Conservation (phyloP, 257 asterid species). For the Jaltomata sinuosa region DNA sequence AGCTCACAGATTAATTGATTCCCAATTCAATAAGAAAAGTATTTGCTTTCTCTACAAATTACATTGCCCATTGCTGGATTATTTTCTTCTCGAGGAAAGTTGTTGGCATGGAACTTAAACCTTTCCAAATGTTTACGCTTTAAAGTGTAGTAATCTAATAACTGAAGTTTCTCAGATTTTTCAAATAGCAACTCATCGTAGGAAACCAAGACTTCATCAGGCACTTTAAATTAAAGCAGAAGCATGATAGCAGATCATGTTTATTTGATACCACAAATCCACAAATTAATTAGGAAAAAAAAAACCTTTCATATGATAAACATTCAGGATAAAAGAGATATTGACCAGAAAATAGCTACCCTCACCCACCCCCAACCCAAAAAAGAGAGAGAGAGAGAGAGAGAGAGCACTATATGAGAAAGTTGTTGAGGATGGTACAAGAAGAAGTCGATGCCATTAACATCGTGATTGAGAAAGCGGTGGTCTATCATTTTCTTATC, state of each 20-base stretch:
- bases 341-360: neutral
- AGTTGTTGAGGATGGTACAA: neutral
- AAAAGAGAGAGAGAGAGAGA: neutral
- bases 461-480: neutral
- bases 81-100: neutral
- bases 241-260: neutral
- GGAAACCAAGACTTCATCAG: neutral
- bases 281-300: neutral
- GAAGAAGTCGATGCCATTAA: neutral
- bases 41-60: neutral
- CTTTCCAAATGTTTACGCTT: neutral
- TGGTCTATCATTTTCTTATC: neutral
- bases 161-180: neutral
- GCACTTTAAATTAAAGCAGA: neutral
- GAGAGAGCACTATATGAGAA: neutral
- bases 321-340: neutral
- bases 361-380: neutral
- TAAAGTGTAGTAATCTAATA: neutral
- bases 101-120: neutral
- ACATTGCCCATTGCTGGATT: neutral
- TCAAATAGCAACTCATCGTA: neutral
- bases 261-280: neutral
- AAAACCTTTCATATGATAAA: neutral
- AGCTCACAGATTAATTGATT: neutral
- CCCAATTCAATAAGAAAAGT: neutral